phyloP scores from a whole-genome alignment of 73 alveolate species.

The Tetrahymena borealis region DNA sequence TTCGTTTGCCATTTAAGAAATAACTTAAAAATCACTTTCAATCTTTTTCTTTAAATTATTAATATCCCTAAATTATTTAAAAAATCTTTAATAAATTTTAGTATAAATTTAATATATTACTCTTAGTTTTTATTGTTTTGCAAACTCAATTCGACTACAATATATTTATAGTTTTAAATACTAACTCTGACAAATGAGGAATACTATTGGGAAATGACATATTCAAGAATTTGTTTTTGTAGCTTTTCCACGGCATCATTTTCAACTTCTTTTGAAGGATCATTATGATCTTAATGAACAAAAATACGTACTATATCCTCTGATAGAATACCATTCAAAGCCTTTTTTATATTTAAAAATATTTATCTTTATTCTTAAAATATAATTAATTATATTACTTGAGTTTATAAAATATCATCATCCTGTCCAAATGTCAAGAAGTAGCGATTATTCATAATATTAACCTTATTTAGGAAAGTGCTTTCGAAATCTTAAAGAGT shows the following conservation, averaged over 20 bases:
- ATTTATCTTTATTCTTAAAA: background rate
- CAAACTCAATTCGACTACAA: background rate
- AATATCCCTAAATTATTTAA: background rate
- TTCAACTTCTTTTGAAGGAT: background rate
- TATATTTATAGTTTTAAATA: background rate
- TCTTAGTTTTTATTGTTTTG: background rate
- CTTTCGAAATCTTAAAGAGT: background rate
- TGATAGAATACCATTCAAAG: background rate
- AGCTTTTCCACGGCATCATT: background rate
- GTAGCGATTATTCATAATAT: background rate
- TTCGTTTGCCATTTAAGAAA: background rate
- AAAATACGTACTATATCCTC: background rate
- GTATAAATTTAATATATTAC: background rate
- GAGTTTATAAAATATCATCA: background rate
- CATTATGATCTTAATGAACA: background rate
- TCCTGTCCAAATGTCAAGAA: background rate
- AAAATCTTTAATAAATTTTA: background rate
- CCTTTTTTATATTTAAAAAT: background rate
- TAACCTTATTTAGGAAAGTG: background rate
- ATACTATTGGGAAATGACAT: background rate
- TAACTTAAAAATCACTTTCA: background rate
- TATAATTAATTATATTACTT: background rate
- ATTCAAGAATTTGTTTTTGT: background rate
- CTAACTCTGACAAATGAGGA: background rate
- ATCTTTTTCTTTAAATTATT: background rate